Evolutionary conservation across 352 stramenopile genomes (phyloP).

Genomic region (Globisporangium iwayamae): DNA sequence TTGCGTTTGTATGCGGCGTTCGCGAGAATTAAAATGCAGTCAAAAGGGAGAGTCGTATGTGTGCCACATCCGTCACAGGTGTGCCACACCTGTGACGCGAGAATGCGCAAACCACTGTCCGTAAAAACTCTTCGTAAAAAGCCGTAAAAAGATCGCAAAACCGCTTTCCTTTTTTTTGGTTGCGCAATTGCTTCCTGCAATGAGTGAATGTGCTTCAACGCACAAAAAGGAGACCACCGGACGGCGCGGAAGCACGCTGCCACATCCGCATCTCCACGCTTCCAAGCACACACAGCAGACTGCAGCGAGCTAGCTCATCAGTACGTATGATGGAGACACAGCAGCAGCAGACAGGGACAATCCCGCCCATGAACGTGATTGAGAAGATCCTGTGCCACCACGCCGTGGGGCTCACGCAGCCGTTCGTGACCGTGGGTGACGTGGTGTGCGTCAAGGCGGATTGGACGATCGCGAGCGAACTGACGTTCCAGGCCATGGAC

Average conservation of each 20-base stretch:
- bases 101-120: conserved; percentile 8
- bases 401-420: conserved; percentile 44
- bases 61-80: neutral
- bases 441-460: conserved; percentile 75
- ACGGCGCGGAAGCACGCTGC: neutral
- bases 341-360: neutral
- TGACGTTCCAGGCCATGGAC: conserved; percentile 84
- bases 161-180: neutral
- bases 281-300: conserved; percentile 1
- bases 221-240: conserved; percentile 7
- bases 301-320: neutral
- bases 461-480: conserved; percentile 78
- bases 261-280: conserved; percentile 14
- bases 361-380: conserved; percentile 76
- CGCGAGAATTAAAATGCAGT: too few species aligned
- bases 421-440: conserved; percentile 58
- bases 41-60: too few species aligned
- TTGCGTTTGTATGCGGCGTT: too few species aligned
- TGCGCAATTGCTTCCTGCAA: conserved; percentile 5
- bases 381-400: conserved; percentile 84
- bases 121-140: conserved; percentile 13
- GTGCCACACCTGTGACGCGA: neutral
- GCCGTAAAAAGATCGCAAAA: conserved; percentile 7
- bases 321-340: conserved; percentile 6
- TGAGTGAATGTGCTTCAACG: conserved; percentile 5